A percentile compares a stretch with the other conserved stretches of the same genome.
These are phyloP conservation scores for Pestalotiopsis sp. DNA, from an alignment of 2,329 filamentous ascomycete genomes.

Conservation along the genomic window DNA sequence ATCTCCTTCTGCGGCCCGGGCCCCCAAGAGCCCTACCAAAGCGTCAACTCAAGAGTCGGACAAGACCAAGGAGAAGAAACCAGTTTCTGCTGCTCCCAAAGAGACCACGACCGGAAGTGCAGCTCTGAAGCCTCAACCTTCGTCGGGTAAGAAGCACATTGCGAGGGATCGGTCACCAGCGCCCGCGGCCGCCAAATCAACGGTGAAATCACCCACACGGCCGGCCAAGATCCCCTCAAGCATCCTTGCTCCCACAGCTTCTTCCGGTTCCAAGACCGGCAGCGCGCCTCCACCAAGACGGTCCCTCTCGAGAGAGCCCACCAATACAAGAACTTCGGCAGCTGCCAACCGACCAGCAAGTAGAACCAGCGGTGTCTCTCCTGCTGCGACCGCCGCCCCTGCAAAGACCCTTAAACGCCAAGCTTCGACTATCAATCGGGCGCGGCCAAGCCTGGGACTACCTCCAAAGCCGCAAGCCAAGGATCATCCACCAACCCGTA, in stretches of 20 bases:
- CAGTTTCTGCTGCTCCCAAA: constrained; percentile 32
- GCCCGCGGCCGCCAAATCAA: constrained; percentile 59
- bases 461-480: constrained; percentile 60
- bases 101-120: constrained; percentile 35
- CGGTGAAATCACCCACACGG: constrained; percentile 69
- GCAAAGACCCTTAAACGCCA: constrained; percentile 45
- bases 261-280: constrained; percentile 66
- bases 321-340: constrained; percentile 29
- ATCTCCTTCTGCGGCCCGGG: constrained; percentile 40
- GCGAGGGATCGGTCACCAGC: constrained; percentile 42
- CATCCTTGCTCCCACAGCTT: constrained; percentile 70
- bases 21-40: constrained; percentile 39
- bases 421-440: constrained; percentile 45
- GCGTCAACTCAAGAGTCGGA: constrained; percentile 18
- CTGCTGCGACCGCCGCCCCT: constrained; percentile 24
- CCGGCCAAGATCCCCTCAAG: constrained; percentile 69
- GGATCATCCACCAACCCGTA: constrained; percentile 49
- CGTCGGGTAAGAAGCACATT: constrained; percentile 45
- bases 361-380: constrained; percentile 43
- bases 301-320: constrained; percentile 44
- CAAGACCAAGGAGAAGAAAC: constrained; percentile 39
- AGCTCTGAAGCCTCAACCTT: constrained; percentile 33
- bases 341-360: constrained; percentile 47
- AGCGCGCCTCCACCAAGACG: constrained; percentile 35
- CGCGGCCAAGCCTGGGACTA: constrained; percentile 58